A percentile compares a stretch with the other conserved stretches of the same genome.
phyloP scores from a whole-genome alignment of 257 asterid genomes.

The Handroanthus guayacan region DNA sequence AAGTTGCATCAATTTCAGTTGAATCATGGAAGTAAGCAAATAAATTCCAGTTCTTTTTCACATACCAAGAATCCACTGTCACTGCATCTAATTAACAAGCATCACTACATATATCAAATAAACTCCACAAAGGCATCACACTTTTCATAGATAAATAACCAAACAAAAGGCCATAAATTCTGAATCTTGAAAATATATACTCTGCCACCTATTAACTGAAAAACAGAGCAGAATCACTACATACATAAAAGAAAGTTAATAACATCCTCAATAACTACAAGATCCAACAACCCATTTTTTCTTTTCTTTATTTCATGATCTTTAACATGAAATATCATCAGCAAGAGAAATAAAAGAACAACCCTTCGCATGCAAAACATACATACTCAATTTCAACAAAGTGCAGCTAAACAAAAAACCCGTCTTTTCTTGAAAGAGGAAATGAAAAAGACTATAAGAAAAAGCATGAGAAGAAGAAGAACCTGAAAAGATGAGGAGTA shows the following conservation, averaged over 20 bases:
- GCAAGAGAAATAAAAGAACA: not conserved
- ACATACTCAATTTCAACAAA: conserved; percentile 21
- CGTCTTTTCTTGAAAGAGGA: conserved; percentile 16
- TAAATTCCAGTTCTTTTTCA: not conserved
- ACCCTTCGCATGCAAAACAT: conserved; percentile 35
- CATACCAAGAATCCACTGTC: conserved; percentile 25
- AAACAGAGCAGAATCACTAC: conserved; percentile 21
- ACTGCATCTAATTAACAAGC: conserved; percentile 20
- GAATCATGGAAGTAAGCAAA: not conserved
- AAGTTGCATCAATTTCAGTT: conserved; percentile 25
- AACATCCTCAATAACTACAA: conserved; percentile 3
- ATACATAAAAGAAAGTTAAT: not conserved
- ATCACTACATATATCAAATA: conserved; percentile 30
- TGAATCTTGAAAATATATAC: not conserved
- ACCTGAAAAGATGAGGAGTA: conserved; percentile 73
- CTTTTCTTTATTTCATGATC: not conserved
- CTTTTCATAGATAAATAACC: not conserved
- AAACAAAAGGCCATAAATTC: conserved; percentile 21
- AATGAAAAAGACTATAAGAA: conserved; percentile 22
- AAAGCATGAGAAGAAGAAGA: conserved; percentile 25
- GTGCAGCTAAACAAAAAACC: not conserved
- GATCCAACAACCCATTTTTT: conserved; percentile 12
- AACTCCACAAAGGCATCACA: conserved; percentile 5
- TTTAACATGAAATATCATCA: conserved; percentile 16
- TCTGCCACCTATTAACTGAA: not conserved